Evolutionary conservation across 108 stramenopile genomes (phyloP), one percentile per base, ranked within the genome.

Genomic region (Stephanodiscus minutulus): DNA sequence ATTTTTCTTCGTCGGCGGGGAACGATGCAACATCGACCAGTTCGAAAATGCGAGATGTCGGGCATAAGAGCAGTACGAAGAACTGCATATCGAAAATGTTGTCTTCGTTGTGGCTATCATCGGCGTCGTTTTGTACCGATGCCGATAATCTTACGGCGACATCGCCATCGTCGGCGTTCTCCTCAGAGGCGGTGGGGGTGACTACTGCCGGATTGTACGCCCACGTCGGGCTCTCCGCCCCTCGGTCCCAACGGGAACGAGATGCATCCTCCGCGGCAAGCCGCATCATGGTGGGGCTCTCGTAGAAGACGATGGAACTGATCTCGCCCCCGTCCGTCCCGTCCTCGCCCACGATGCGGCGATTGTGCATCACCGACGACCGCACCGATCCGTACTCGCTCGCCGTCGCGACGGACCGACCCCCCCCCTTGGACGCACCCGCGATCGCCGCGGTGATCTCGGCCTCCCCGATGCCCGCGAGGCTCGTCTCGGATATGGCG

Each of bases 11-110:
- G 24, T 53, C 52, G 57, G 21, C 59, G 39, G 22, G 12, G 27
- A 48, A 49, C 22, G 66, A 54, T 70, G 68, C 55, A 24, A 80
- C 56, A 53, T 80, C 63, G 54, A 80, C 41, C 25, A 80, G 41
- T 65, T 80, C 79, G 53, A 80, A 80, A 6, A 80, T 80, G 13
- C 79, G 79, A 29, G 36, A 58, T 43, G 55, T 48, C 9, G 79
- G 79, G 59, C 72, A 72, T 0, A 80, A 63, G 5, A 80, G 48
- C 33, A 80, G 37, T 31, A 73, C 60, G 48, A 80, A 80, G 61
- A 80, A 80, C 7, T 67, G 55, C 33, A 73, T 70, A 59, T 35
- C 29, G 55, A 29, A 31, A 29, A 24, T 24, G 22, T 18, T 7
- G 22, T 52, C 22, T 0, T 1, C 20, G 1, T 20, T 20, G 18